Percentiles rank a stretch among this genome's conserved stretches.
phyloP scores from a whole-genome alignment of 2,329 filamentous ascomycete genomes.

The Lasiodiplodia sp. region DNA sequence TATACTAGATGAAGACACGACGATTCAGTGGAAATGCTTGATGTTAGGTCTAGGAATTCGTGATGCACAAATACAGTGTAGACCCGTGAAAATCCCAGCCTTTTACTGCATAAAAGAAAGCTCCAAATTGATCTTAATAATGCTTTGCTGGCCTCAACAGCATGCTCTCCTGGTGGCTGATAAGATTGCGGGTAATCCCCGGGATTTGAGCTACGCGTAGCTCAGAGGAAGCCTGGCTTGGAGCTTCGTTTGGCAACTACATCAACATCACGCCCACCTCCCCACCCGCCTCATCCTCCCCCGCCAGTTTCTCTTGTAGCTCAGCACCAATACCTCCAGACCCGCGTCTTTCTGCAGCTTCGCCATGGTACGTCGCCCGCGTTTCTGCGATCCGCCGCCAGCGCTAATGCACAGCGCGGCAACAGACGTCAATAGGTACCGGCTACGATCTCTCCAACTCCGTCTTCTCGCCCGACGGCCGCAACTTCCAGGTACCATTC shows the following conservation, averaged over 20 bases:
- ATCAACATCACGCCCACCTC: constrained; percentile 19
- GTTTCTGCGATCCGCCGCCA: not conserved
- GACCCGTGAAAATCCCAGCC: not conserved
- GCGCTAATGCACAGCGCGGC: constrained; percentile 21
- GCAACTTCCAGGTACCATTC: constrained; percentile 86
- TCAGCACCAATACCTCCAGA: not conserved
- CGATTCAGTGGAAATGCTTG: not conserved
- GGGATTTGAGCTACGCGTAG: constrained; percentile 24
- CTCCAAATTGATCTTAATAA: not conserved
- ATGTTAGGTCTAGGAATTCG: not conserved
- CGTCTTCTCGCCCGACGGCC: constrained; percentile 98
- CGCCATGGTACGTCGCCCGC: constrained; percentile 10
- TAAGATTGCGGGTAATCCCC: constrained; percentile 23
- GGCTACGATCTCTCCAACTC: constrained; percentile 99
- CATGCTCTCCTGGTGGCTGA: not conserved
- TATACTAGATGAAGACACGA: constrained; percentile 16
- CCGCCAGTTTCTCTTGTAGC: constrained; percentile 10
- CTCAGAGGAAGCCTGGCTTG: constrained; percentile 25
- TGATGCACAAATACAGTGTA: not conserved
- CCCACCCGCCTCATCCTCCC: constrained; percentile 26
- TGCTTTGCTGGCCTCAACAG: constrained; percentile 17
- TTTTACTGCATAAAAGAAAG: not conserved
- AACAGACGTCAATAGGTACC: constrained; percentile 97
- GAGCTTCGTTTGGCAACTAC: constrained; percentile 30
- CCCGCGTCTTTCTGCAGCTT: not conserved